Evolutionary conservation across 305 asterid species (phyloP).

Genomic region (Solanum hybrid): DNA sequence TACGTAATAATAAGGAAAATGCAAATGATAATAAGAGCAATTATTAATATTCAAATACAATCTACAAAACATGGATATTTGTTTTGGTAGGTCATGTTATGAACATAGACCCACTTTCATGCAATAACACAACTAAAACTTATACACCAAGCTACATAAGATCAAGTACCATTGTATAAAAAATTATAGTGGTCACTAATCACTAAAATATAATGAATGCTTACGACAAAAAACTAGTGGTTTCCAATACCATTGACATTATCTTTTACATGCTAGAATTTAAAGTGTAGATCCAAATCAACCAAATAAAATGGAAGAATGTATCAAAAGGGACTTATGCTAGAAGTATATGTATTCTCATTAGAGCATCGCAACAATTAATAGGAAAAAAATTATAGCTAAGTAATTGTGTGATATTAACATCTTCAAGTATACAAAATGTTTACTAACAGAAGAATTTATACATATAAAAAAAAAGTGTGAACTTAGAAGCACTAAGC

Average conservation of each 20-base stretch:
- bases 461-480: background rate
- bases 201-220: background rate
- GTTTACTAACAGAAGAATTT: no score
- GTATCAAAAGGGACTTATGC: background rate
- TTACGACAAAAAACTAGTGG: background rate
- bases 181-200: background rate
- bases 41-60: no score
- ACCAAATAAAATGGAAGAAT: background rate
- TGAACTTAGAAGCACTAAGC: background rate
- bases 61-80: background rate
- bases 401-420: background rate
- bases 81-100: background rate
- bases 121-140: background rate
- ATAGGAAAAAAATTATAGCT: background rate
- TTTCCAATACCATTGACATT: background rate
- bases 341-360: background rate
- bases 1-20: background rate
- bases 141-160: background rate
- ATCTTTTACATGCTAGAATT: background rate
- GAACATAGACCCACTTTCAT: background rate
- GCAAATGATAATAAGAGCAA: background rate
- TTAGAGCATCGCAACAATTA: background rate
- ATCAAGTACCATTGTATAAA: no score
- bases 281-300: background rate
- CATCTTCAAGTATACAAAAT: background rate